Evolutionary conservation across 2,329 filamentous ascomycete species (phyloP).

Genomic region (Xylaria sp.): DNA sequence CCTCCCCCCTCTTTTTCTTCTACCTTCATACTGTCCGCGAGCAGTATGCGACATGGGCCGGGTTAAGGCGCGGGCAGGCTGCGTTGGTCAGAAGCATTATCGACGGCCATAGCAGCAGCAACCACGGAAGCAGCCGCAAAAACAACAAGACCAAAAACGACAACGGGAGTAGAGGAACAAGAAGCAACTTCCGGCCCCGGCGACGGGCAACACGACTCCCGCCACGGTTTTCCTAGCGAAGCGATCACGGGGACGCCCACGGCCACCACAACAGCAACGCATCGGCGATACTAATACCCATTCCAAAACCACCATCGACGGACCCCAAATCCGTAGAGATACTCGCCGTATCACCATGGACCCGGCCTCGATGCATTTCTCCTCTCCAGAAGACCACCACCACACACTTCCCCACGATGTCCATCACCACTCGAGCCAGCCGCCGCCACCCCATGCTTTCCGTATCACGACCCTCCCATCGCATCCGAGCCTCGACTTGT

Average conservation of each 20-base stretch:
- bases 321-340: constrained; percentile 1
- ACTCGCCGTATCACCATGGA: constrained; percentile 41
- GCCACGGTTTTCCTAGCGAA: not conserved
- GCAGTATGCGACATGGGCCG: constrained; percentile 45
- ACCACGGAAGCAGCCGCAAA: constrained; percentile 25
- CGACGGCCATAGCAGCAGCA: constrained; percentile 41
- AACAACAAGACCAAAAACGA: constrained; percentile 8
- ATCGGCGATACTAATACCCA: constrained; percentile 2
- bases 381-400: constrained; percentile 38
- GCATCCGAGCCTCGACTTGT: constrained; percentile 54
- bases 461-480: constrained; percentile 49
- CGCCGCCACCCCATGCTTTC: constrained; percentile 39
- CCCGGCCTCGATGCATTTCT: constrained; percentile 43
- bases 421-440: constrained; percentile 40
- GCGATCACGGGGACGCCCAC: not conserved
- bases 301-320: not conserved
- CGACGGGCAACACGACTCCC: not conserved
- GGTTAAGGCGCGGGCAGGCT: constrained; percentile 45
- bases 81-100: constrained; percentile 47
- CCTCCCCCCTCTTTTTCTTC: constrained; percentile 23
- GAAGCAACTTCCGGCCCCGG: constrained; percentile 10
- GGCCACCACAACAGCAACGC: constrained; percentile 6
- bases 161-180: not conserved
- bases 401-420: constrained; percentile 40
- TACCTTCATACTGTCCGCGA: not conserved